Evolutionary conservation across 1,139 yeast genomes (phyloP).

Genomic region (Arxiozyma heterogenica): DNA sequence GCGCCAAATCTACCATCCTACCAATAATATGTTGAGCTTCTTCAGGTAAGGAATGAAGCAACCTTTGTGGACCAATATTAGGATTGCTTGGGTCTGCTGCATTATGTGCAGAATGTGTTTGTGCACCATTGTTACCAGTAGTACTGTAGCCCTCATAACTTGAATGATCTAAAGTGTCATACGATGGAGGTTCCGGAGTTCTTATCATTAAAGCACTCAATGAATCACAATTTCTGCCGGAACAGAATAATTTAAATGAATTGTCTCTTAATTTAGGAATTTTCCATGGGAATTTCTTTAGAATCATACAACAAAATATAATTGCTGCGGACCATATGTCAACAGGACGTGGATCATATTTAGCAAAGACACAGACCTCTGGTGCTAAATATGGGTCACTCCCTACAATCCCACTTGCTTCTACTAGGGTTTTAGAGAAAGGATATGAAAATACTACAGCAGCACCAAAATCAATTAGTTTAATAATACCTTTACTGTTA

Average conservation of each 20-base stretch:
- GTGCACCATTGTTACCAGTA: not conserved
- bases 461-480: constrained; percentile 87
- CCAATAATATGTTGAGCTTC: constrained; percentile 59
- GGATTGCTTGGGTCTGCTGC: constrained; percentile 36
- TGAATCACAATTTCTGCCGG: constrained; percentile 38
- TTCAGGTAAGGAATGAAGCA: constrained; percentile 59
- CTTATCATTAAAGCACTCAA: constrained; percentile 34
- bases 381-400: constrained; percentile 94
- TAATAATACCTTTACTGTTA: constrained; percentile 74
- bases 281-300: constrained; percentile 94
- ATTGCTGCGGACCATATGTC: constrained; percentile 95
- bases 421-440: constrained; percentile 67
- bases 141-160: not conserved
- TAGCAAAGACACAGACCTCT: constrained; percentile 72
- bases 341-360: constrained; percentile 87
- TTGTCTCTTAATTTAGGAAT: constrained; percentile 83
- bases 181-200: constrained; percentile 33
- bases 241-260: constrained; percentile 54
- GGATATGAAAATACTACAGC: constrained; percentile 93
- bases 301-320: constrained; percentile 87
- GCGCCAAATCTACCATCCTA: constrained; percentile 72
- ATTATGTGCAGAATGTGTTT: constrained; percentile 16
- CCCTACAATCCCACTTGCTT: constrained; percentile 86
- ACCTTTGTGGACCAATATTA: constrained; percentile 61
- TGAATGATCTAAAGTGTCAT: constrained; percentile 18